Percentiles rank a stretch among this genome's conserved stretches.
Conservation (phyloP, 495 filamentous ascomycete genomes). For the Trichodelitschia bisporula region DNA sequence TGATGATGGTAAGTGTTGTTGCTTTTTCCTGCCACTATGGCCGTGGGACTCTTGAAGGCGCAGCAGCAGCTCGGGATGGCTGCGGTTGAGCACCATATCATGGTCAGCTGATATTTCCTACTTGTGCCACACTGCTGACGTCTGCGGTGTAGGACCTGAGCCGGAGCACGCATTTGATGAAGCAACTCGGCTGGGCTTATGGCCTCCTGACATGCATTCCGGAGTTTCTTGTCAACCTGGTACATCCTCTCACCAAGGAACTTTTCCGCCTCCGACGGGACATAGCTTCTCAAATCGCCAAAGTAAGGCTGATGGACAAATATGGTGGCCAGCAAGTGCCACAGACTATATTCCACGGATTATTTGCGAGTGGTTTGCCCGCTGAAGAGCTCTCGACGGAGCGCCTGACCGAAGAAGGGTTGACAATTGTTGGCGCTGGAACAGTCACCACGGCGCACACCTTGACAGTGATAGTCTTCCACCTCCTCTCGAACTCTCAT, state of each 20-base stretch:
- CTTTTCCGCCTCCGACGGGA: slow-evolving; percentile 1
- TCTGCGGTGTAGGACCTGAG: neutral
- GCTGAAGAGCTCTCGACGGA: neutral
- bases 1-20: no score
- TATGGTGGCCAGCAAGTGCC: neutral
- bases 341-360: slow-evolving; percentile 3
- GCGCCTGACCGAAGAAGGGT: slow-evolving; percentile 3
- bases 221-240: neutral
- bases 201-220: neutral
- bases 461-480: slow-evolving; percentile 1
- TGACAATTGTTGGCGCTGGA: slow-evolving; percentile 2
- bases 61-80: no score
- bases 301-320: neutral
- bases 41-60: no score
- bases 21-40: no score
- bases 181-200: slow-evolving; percentile 1
- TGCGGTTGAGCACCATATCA: no score
- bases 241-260: neutral
- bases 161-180: neutral
- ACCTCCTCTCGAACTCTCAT: neutral
- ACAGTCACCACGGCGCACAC: slow-evolving; percentile 2
- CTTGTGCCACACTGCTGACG: no score
- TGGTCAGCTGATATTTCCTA: no score
- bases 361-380: slow-evolving; percentile 2
- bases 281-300: neutral